Conservation (phyloP, 129 eudicot genomes). For the Lactuca saligna region DNA sequence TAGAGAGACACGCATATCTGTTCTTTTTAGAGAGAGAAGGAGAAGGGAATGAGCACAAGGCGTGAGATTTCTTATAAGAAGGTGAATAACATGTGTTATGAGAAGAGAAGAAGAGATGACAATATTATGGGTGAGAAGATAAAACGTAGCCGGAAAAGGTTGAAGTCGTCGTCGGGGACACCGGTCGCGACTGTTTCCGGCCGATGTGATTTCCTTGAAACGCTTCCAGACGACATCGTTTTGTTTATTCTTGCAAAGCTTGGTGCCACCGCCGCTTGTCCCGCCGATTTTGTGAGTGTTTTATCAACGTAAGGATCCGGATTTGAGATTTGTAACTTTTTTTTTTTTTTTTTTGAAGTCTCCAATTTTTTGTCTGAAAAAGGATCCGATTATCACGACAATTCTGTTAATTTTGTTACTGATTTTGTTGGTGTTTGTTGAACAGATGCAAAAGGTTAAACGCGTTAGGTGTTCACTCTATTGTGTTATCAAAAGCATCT, state of each 20-base stretch:
- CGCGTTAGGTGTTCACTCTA: constrained; percentile 49
- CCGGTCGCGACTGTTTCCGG: constrained; percentile 29
- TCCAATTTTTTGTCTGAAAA: background rate
- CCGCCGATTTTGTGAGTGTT: constrained; percentile 69
- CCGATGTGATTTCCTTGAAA: constrained; percentile 54
- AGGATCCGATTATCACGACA: background rate
- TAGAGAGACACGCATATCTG: constrained; percentile 7
- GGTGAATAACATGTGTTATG: constrained; percentile 25
- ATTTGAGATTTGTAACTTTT: too few species aligned
- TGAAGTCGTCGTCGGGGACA: constrained; percentile 20
- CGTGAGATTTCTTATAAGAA: constrained; percentile 54
- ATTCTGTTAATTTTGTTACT: constrained; percentile 9
- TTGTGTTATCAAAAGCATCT: constrained; percentile 69
- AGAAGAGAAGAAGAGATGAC: constrained; percentile 35
- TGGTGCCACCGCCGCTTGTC: constrained; percentile 58
- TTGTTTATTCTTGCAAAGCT: constrained; percentile 65
- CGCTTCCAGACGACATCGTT: constrained; percentile 77
- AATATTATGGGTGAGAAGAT: constrained; percentile 26
- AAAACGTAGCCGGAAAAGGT: constrained; percentile 25
- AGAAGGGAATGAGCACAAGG: constrained; percentile 64
- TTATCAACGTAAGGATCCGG: constrained; percentile 58
- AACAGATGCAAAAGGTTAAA: constrained; percentile 83
- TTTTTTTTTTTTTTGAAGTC: background rate
- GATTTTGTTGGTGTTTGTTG: constrained; percentile 7
- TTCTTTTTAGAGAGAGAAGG: constrained; percentile 8